Evolutionary conservation across 2,329 filamentous ascomycete genomes (phyloP), one percentile per base, ranked within the genome.

Genomic region (Grosmannia penicillata): DNA sequence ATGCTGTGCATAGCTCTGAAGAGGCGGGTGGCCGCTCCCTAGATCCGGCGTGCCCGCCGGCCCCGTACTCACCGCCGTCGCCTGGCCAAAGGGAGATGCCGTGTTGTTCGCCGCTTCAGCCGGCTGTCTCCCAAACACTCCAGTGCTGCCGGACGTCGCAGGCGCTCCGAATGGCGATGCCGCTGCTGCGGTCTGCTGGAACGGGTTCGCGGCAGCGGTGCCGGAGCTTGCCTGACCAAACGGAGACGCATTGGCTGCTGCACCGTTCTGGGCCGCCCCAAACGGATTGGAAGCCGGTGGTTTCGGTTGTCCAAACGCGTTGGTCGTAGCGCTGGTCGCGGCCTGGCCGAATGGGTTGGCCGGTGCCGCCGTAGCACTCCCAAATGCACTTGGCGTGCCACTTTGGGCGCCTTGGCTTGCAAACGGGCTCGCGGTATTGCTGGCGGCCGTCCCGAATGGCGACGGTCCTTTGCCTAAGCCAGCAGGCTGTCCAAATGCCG

Each of bases 401-500:
- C 22, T 17, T 17, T 14, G 22, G 8, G 27, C 31, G 10, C 8
- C n/a, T 7, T 19, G 11, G 15, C 19, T 17, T 11, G 19, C 30
- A 33, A 33, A 33, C 2, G 37, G 26, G 3, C 26, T 33, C 4
- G 37, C 25, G 6, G 37, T 18, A 19, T 26, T 33, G 3, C 10
- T 29, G 9, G 35, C 22, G 6, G 30, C 23, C 5, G 36, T 24
- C 10, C 15, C 17, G 28, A 38, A 38, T 17, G 59, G 44, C 50
- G 60, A 27, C 48, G 53, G 49, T 14, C 53, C 53, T 18, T 49
- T 45, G 10, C 53, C 56, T 22, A 57, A 40, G 2, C 50, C 41
- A 27, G 60, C 47, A 1, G 49, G 43, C 24, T 54, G 49, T 4
- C 51, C 52, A 35, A 55, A 55, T 11, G 44, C 44, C 13, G 37